phyloP scores from a whole-genome alignment of 1,139 yeast genomes.

The Hyphopichia khmerensis region DNA sequence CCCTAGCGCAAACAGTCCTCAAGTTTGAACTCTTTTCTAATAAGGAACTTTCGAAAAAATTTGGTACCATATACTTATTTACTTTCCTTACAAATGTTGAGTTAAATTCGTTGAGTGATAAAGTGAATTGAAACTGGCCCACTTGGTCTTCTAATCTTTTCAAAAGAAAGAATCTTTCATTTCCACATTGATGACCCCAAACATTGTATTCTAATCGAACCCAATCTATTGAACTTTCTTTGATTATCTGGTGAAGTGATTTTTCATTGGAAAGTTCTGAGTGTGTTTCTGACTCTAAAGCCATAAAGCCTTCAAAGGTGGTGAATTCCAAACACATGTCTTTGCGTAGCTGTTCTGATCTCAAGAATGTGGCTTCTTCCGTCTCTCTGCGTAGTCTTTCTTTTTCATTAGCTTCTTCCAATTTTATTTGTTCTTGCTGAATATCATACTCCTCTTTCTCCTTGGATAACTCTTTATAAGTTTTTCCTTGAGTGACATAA shows the following conservation, averaged over 20 bases:
- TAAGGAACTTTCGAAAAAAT: not conserved
- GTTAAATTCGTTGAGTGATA: constrained; percentile 16
- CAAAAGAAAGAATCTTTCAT: constrained; percentile 17
- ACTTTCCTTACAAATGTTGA: constrained; percentile 12
- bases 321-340: constrained; percentile 19
- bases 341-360: constrained; percentile 11
- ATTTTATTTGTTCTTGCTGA: constrained; percentile 11
- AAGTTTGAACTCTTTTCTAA: constrained; percentile 13
- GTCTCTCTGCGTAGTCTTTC: constrained; percentile 16
- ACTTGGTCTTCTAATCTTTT: too few relatives aligned
- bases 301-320: constrained; percentile 35
- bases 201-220: constrained; percentile 25
- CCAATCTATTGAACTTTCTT: constrained; percentile 22
- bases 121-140: constrained; percentile 16
- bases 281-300: constrained; percentile 15
- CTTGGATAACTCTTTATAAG: constrained; percentile 23
- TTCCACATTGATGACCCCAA: constrained; percentile 30
- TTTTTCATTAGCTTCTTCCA: constrained; percentile 14
- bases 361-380: constrained; percentile 12
- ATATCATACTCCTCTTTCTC: constrained; percentile 20
- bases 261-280: constrained; percentile 11
- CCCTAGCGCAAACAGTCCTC: constrained; percentile 18
- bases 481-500: constrained; percentile 28
- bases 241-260: constrained; percentile 14
- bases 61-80: constrained; percentile 11